Evolutionary conservation across 768 basidiomycete species (phyloP), one percentile per base, ranked within the genome.

Genomic region (Pisolithus sp.): DNA sequence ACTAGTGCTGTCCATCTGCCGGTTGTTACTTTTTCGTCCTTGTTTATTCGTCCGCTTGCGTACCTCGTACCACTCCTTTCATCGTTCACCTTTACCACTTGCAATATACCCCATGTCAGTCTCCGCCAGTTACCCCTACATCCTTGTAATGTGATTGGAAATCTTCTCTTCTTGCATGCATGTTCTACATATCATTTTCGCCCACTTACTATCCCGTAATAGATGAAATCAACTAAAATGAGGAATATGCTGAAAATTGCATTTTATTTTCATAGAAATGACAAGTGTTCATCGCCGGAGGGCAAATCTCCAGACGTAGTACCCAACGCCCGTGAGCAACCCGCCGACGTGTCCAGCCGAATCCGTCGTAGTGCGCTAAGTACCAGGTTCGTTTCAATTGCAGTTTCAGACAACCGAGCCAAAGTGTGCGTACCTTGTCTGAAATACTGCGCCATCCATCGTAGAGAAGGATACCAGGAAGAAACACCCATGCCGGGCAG

Each of bases 401-500:
- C 21, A 43, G 24, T 13, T 39, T 20, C 24, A 5, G 30, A 6
- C 18, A 26, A 48, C 31, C 31, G 7, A 26, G 24, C 34, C 0
- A 21, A 37, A 30, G 44, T 48, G 26, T 31, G 59, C 72, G 51
- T 39, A 73, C 71, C 61, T 58, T 52, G 52, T 74, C 67, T 23
- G 60, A 56, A 26, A 73, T 50, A 52, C 63, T 70, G 37, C 67
- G 66, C 59, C 66, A 68, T 26, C 59, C 65, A 31, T 70, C 68
- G 47, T 63, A 68, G n/a, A 67, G 48, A 2, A 68, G 67, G 42
- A 92, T 65, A 5, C 85, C 89, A 0, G 78, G 67, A 0, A 90
- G 84, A 45, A 78, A 78, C 3, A 77, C 73, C 86, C 87, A 93
- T 0, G 89, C 89, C 0, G 90, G 89, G 52, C 87, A 72, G 23